Evolutionary conservation across 768 basidiomycete species (phyloP).

Genomic region (Boletus rubroflammeus): DNA sequence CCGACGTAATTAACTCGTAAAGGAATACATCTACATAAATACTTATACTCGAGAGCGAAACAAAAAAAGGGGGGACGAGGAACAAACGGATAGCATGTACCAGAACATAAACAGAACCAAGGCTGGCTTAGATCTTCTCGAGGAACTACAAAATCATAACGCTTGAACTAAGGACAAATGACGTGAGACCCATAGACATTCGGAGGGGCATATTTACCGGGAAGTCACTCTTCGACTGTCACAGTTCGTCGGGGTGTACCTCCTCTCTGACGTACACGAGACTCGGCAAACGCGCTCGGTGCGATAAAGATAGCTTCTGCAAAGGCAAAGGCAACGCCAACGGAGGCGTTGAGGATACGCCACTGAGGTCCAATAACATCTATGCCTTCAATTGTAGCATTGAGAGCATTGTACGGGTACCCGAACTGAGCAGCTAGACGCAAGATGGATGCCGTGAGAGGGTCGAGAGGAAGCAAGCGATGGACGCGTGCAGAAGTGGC

Average conservation of each 20-base stretch:
- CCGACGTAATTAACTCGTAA: slow-evolving; percentile 12
- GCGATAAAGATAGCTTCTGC: slow-evolving; percentile 58
- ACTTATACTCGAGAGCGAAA: slow-evolving; percentile 15
- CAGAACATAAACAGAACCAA: slow-evolving; percentile 12
- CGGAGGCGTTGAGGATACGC: slow-evolving; percentile 52
- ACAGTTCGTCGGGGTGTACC: slow-evolving; percentile 22
- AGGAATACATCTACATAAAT: slow-evolving; percentile 20
- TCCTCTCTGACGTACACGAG: slow-evolving; percentile 23
- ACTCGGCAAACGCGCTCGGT: slow-evolving; percentile 37
- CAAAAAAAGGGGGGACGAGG: not conserved
- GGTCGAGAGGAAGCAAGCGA: slow-evolving; percentile 43
- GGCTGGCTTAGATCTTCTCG: slow-evolving; percentile 2
- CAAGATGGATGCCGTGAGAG: slow-evolving; percentile 60
- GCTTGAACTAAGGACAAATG: slow-evolving; percentile 1
- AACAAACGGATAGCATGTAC: slow-evolving; percentile 19
- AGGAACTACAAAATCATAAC: not conserved
- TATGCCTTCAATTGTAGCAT: slow-evolving; percentile 32
- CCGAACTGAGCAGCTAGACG: slow-evolving; percentile 57
- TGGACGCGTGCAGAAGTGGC: slow-evolving; percentile 21
- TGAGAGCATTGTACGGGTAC: slow-evolving; percentile 45
- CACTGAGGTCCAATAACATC: slow-evolving; percentile 55
- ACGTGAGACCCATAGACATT: not conserved
- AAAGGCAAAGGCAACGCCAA: slow-evolving; percentile 63
- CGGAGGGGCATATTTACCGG: not conserved
- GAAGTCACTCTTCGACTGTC: slow-evolving; percentile 20